These are phyloP conservation scores for Serendipita vermifera DNA, from an alignment of 768 basidiomycete genomes.

Conservation along the genomic window DNA sequence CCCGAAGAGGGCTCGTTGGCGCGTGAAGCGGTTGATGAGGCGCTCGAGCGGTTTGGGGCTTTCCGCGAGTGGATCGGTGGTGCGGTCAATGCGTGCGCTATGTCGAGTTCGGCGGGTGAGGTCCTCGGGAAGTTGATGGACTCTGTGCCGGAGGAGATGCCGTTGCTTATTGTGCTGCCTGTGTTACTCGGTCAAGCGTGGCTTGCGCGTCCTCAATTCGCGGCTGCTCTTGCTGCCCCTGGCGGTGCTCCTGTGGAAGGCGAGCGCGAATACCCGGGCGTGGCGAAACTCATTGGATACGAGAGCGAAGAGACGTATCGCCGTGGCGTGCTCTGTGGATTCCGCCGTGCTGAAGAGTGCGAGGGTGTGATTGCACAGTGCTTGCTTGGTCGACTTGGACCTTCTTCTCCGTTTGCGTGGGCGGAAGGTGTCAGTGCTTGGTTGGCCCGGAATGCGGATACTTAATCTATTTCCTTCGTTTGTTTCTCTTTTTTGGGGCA, in stretches of 20 bases:
- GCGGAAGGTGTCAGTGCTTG: background rate
- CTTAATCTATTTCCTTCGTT: background rate
- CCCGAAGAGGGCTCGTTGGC: constrained; percentile 46
- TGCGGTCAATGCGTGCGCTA: constrained; percentile 22
- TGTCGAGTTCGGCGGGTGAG: constrained; percentile 19
- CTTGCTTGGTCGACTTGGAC: constrained; percentile 30
- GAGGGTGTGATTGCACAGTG: constrained; percentile 44
- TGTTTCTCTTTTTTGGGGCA: background rate
- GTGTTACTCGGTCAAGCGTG: constrained; percentile 33
- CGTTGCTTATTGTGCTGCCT: constrained; percentile 62
- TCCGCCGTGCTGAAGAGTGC: constrained; percentile 66
- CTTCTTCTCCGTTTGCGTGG: background rate
- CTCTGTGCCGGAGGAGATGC: constrained; percentile 46
- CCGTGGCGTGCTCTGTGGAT: constrained; percentile 55
- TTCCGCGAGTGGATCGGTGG: constrained; percentile 21
- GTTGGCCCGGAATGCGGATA: background rate
- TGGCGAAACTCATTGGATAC: constrained; percentile 44
- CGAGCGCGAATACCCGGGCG: constrained; percentile 24
- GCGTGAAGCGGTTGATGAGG: constrained; percentile 72
- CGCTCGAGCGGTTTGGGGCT: constrained; percentile 49
- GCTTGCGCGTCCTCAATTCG: too few relatives aligned
- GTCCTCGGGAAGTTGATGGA: constrained; percentile 25
- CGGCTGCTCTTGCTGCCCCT: background rate
- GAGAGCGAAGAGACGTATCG: constrained; percentile 50
- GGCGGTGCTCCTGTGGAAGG: constrained; percentile 6